phyloP scores from a whole-genome alignment of 257 asterid species.

The Petrea volubilis region DNA sequence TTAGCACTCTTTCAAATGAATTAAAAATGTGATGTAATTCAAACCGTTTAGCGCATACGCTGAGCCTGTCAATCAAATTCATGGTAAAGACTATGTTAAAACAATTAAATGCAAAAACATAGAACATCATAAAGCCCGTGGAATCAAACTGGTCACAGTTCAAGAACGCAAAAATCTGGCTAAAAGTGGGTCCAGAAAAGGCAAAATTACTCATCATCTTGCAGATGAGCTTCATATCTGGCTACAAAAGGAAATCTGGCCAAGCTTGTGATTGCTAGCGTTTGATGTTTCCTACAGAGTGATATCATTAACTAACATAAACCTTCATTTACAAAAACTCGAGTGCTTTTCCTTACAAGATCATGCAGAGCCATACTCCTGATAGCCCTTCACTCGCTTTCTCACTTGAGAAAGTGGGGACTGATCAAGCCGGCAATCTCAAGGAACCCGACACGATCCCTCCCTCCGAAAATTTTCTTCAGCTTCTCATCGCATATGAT shows the following conservation, averaged over 20 bases:
- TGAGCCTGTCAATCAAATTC: too few relatives aligned
- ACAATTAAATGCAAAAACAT: background rate
- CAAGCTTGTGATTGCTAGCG: conserved; percentile 21
- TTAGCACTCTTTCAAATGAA: too few relatives aligned
- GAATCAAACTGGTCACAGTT: background rate
- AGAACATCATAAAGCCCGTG: background rate
- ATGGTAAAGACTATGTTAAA: too few relatives aligned
- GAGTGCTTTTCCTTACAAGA: conserved; percentile 17
- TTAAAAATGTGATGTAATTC: too few relatives aligned
- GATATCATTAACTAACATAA: conserved; percentile 22
- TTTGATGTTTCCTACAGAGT: conserved; percentile 30
- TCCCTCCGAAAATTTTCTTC: conserved; percentile 74
- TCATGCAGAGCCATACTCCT: background rate
- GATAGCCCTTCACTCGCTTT: background rate
- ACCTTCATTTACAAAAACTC: conserved; percentile 43
- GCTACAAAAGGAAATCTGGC: conserved; percentile 11
- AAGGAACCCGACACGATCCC: conserved; percentile 85
- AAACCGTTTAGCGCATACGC: too few relatives aligned
- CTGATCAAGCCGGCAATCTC: conserved; percentile 89
- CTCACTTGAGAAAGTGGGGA: conserved; percentile 81
- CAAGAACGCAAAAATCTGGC: background rate
- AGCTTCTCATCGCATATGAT: conserved; percentile 88
- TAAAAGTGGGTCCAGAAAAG: conserved; percentile 15
- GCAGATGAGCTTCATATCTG: conserved; percentile 6
- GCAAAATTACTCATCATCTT: conserved; percentile 32